Conservation (phyloP, 2,329 filamentous ascomycete genomes). For the Clonostachys rhizophaga region DNA sequence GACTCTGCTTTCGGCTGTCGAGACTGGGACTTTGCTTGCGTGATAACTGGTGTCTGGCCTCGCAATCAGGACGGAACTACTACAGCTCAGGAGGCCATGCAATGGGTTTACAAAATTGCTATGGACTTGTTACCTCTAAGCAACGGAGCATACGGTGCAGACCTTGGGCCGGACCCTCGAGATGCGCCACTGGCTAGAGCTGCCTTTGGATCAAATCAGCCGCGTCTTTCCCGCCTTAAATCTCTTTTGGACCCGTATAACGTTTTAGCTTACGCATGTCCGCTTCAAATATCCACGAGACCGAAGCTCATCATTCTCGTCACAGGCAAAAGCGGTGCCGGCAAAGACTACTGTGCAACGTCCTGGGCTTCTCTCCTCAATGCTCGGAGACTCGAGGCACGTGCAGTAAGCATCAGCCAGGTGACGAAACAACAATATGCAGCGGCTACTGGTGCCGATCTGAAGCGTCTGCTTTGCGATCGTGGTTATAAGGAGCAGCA, state of each 20-base stretch:
- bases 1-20: constrained; percentile 58
- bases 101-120: constrained; percentile 54
- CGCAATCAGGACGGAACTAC: constrained; percentile 43
- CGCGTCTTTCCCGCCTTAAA: constrained; percentile 47
- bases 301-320: constrained; percentile 51
- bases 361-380: constrained; percentile 42
- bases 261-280: constrained; percentile 51
- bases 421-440: constrained; percentile 54
- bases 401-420: constrained; percentile 51
- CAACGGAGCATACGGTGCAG: constrained; percentile 51
- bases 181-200: constrained; percentile 42
- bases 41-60: constrained; percentile 58
- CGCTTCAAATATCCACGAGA: constrained; percentile 31
- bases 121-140: constrained; percentile 40
- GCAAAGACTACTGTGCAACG: constrained; percentile 56
- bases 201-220: constrained; percentile 53
- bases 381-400: constrained; percentile 21
- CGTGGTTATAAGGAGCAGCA: constrained; percentile 60
- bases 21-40: constrained; percentile 60
- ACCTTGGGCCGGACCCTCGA: constrained; percentile 58
- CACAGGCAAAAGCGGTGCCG: constrained; percentile 46
- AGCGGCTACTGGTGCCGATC: constrained; percentile 36
- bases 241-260: constrained; percentile 37
- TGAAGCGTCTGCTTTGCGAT: constrained; percentile 41
- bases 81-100: constrained; percentile 25